phyloP scores from a whole-genome alignment of 371 early-diverging fungal genomes.

The Rhizopus stolonifer region DNA sequence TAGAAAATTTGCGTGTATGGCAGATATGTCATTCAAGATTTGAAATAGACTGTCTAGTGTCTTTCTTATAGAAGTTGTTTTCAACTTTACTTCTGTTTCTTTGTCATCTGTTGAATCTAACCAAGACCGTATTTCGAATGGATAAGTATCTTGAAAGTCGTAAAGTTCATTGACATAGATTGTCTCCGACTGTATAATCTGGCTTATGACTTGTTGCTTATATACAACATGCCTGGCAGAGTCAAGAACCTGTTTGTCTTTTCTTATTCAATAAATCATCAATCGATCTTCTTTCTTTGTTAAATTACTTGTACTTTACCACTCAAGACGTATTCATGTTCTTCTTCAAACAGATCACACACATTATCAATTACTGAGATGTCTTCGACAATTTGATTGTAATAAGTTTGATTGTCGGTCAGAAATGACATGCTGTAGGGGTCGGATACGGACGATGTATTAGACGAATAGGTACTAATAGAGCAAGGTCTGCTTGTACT shows the following conservation, averaged over 20 bases:
- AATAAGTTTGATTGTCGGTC: conserved; percentile 6
- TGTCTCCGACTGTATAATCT: conserved; percentile 15
- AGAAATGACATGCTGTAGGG: conserved; percentile 14
- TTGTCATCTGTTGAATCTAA: conserved; percentile 11
- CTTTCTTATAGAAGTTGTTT: neutral
- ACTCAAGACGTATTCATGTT: neutral
- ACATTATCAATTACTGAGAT: conserved; percentile 18
- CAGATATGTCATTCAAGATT: conserved; percentile 5
- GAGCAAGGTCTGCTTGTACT: neutral
- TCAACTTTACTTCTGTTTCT: conserved; percentile 5
- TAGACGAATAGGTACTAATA: neutral
- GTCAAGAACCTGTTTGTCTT: conserved; percentile 18
- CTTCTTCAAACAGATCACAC: conserved; percentile 8
- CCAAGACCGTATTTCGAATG: conserved; percentile 15
- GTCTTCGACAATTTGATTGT: conserved; percentile 16
- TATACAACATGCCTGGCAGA: conserved; percentile 13
- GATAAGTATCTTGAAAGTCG: conserved; percentile 21
- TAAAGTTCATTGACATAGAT: conserved; percentile 16
- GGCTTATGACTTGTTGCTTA: conserved; percentile 14
- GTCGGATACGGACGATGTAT: neutral
- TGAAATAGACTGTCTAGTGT: conserved; percentile 7
- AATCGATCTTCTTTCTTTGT: too few species aligned
- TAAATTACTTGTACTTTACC: too few species aligned
- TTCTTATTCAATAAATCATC: neutral
- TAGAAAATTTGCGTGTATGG: conserved; percentile 7